Base-by-base conservation (phyloP, 208 protist species). In the Acanthamoeba triangularis region DNA sequence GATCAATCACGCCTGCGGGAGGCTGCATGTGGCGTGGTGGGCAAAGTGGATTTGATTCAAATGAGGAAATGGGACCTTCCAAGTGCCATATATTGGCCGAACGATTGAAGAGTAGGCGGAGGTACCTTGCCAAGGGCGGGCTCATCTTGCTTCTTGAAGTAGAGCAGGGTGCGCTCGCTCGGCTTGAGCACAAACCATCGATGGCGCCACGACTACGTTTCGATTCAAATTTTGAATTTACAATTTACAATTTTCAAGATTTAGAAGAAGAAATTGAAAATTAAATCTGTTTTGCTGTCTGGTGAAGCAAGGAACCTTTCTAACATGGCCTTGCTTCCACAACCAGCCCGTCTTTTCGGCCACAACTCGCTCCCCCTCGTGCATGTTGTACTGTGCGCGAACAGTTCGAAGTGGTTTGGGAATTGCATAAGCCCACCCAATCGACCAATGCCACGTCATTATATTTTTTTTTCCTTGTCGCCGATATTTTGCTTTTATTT, bases 131-230 rank as follows among this genome's bases (percentile, higher is more conserved):
- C 74, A 35, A 84, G 74, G 25, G 11, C 74, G 44, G 74, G 41
- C 41, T 84, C 74, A 28, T 84, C 74, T 54, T 47, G 35, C 44
- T 84, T 84, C 74, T 84, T 84, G 74, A 54, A 84, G 74, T 84
- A 84, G 44, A 84, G 74, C 41, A 84, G 41, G 7, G 74, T 84
- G 74, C 74, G 74, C 14, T 84, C 74, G 11, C 23, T 54, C 4
- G 74, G 74, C 44, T 84, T 84, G 23, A 84, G 74, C 16, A 84
- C 74, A 41, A 84, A 84, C 74, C 74, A 84, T 54, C 74, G 11
- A n/a, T 84, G 44, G 13, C 74, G 74, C 74, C 74, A 84, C 74
- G 74, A 84, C 74, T 84, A 23, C 54, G n/a, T n/a, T n/a, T n/a
- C n/a, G n/a, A n/a, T n/a, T n/a, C n/a, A n/a, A n/a, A 25, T 59